Conservation (phyloP, 2,329 filamentous ascomycete species). For the Sphaerulina musiva region DNA sequence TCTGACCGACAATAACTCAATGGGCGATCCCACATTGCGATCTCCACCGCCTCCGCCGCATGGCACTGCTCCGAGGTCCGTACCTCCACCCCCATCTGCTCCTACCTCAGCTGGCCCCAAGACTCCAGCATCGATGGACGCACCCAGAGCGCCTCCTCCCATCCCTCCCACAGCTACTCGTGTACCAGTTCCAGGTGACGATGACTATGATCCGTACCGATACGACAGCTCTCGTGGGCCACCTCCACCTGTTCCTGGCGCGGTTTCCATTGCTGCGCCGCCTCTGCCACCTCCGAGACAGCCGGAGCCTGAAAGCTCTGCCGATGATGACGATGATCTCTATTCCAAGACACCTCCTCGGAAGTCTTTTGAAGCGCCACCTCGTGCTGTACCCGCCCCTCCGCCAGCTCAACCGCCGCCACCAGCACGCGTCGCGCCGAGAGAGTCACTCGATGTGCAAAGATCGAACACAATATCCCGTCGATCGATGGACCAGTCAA, state of each 20-base stretch:
- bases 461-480: conserved; percentile 47
- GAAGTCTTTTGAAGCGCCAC: conserved; percentile 31
- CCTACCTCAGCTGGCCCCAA: conserved; percentile 37
- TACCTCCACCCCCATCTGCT: conserved; percentile 51
- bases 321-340: conserved; percentile 45
- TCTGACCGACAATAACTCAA: conserved; percentile 57
- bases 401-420: conserved; percentile 33
- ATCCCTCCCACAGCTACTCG: conserved; percentile 45
- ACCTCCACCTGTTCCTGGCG: conserved; percentile 30
- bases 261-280: conserved; percentile 27
- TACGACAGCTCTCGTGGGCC: conserved; percentile 35
- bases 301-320: conserved; percentile 33
- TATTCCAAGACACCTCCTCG: conserved; percentile 41
- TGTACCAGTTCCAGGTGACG: conserved; percentile 39
- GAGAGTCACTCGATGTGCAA: conserved; percentile 52
- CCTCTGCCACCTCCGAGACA: conserved; percentile 30
- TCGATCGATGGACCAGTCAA: conserved; percentile 66
- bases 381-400: conserved; percentile 42
- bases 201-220: conserved; percentile 64
- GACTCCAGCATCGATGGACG: conserved; percentile 60
- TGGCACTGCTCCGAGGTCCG: conserved; percentile 38
- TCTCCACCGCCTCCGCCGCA: conserved; percentile 33
- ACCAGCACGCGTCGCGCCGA: conserved; percentile 40
- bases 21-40: conserved; percentile 49
- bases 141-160: conserved; percentile 64